These are phyloP conservation scores for Suhomyces vadensis DNA, from an alignment of 805 yeast genomes.

Conservation along the genomic window DNA sequence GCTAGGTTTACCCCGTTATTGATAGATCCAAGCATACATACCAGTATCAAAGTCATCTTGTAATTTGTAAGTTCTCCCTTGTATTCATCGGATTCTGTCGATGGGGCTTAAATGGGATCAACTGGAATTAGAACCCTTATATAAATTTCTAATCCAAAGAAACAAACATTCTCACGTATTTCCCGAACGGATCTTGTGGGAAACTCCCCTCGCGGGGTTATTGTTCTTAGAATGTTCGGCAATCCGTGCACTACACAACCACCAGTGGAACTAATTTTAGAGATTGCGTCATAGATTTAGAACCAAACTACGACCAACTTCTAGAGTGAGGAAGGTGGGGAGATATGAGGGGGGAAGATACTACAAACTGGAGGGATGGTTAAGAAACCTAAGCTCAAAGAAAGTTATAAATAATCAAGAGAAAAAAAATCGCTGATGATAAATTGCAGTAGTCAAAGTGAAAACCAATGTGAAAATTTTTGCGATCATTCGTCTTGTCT, in stretches of 20 bases:
- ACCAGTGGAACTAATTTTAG: not conserved
- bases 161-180: conserved; percentile 1
- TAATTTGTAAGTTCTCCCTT: not conserved
- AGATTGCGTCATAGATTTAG: not conserved
- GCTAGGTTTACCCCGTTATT: not conserved
- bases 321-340: not conserved
- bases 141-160: not conserved
- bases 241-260: not conserved
- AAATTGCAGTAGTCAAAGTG: not conserved
- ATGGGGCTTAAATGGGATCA: not conserved
- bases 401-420: not conserved
- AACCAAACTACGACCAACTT: not conserved
- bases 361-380: not conserved
- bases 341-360: not conserved
- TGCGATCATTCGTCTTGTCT: too few species aligned
- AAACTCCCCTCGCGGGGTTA: conserved; percentile 5
- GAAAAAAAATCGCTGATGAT: not conserved
- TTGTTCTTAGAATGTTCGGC: conserved; percentile 1
- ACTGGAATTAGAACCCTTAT: conserved; percentile 2
- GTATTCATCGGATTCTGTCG: conserved; percentile 1
- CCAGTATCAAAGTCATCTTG: conserved; percentile 14
- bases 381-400: not conserved
- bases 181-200: conserved; percentile 5
- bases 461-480: too few species aligned
- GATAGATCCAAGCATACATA: conserved; percentile 15